phyloP scores from a whole-genome alignment of 1,284 basidiomycete species.

The Pseudozyma pruni region DNA sequence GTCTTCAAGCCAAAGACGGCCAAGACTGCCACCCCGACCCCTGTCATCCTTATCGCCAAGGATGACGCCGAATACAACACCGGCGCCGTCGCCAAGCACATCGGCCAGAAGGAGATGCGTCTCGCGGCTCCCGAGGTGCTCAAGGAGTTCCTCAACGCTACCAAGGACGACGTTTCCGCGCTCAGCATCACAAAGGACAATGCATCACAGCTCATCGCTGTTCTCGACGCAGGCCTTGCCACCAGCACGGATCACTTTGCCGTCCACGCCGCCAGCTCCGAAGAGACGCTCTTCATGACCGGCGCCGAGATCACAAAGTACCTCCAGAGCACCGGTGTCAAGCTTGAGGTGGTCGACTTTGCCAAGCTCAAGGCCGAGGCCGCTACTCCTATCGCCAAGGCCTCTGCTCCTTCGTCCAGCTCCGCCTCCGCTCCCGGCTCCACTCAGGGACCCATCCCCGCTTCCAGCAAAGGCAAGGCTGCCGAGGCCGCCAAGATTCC shows the following conservation, averaged over 20 bases:
- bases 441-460: conserved; percentile 43
- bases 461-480: conserved; percentile 41
- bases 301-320: conserved; percentile 59
- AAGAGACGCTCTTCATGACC: conserved; percentile 63
- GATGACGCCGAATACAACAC: conserved; percentile 80
- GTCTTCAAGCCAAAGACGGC: conserved; percentile 92
- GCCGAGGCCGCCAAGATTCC: conserved; percentile 60
- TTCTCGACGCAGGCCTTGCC: conserved; percentile 57
- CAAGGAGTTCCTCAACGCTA: conserved; percentile 82
- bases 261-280: conserved; percentile 59
- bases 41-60: conserved; percentile 85
- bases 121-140: conserved; percentile 88
- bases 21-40: conserved; percentile 83
- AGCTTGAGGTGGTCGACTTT: conserved; percentile 58
- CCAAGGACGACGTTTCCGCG: conserved; percentile 78
- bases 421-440: conserved; percentile 37
- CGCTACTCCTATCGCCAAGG: conserved; percentile 42
- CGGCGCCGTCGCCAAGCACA: conserved; percentile 79
- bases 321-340: conserved; percentile 59
- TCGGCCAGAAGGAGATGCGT: conserved; percentile 88
- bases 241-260: conserved; percentile 53
- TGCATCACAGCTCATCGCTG: conserved; percentile 53
- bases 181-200: conserved; percentile 58
- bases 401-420: conserved; percentile 31
- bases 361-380: conserved; percentile 52